phyloP scores from a whole-genome alignment of 306 rosid genomes.

The Vicia sativa region DNA sequence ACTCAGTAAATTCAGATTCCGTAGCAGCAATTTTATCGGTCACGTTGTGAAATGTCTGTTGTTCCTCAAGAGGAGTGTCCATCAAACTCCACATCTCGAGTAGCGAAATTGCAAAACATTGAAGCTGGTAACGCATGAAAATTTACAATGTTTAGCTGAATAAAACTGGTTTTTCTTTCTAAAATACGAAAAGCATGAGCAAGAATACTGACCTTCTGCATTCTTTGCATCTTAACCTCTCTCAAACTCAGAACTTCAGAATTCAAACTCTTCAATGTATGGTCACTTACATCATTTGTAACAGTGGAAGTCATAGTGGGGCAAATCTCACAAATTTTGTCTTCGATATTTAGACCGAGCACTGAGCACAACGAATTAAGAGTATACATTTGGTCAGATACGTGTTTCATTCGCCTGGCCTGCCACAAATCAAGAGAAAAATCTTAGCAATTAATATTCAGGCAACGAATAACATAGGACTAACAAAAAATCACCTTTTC shows the following conservation, averaged over 20 bases:
- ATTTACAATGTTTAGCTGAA: conserved; percentile 24
- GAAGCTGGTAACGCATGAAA: conserved; percentile 54
- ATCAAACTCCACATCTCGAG: conserved; percentile 81
- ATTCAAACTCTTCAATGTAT: conserved; percentile 50
- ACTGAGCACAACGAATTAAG: conserved; percentile 45
- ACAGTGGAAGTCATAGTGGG: conserved; percentile 47
- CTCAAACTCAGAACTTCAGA: conserved; percentile 51
- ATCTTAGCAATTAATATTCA: neutral
- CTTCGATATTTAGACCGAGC: conserved; percentile 44
- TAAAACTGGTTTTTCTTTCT: conserved; percentile 8
- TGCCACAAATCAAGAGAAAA: conserved; percentile 34
- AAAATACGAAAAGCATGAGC: conserved; percentile 20
- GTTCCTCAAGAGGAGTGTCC: conserved; percentile 72
- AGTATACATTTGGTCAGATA: conserved; percentile 46
- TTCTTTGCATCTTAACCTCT: conserved; percentile 65
- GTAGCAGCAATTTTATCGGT: conserved; percentile 64
- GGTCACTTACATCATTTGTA: conserved; percentile 48
- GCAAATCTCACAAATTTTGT: conserved; percentile 35
- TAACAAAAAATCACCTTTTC: conserved; percentile 61
- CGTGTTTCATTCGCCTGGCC: conserved; percentile 56
- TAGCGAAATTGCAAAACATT: conserved; percentile 52
- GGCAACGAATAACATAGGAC: conserved; percentile 1
- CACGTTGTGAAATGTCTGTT: conserved; percentile 55
- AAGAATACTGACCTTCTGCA: conserved; percentile 53
- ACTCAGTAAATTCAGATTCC: conserved; percentile 62